These are phyloP conservation scores for Phytophthora uliginosa DNA, from an alignment of 352 stramenopile species.

Conservation along the genomic window DNA sequence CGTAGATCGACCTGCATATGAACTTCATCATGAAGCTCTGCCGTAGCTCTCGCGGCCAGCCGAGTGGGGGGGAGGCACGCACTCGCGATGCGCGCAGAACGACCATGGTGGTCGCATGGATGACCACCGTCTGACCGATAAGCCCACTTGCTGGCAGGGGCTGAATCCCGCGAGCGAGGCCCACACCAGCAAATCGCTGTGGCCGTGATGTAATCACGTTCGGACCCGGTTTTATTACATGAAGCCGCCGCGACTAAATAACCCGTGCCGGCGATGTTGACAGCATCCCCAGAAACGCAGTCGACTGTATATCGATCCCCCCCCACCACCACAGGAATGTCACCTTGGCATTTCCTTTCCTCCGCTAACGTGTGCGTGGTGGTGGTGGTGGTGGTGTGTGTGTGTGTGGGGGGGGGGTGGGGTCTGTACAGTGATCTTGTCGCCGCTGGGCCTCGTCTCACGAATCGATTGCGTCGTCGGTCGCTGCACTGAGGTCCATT, in stretches of 20 bases:
- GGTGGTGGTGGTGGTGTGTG: too few relatives aligned
- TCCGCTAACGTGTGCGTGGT: background rate
- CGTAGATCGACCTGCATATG: background rate
- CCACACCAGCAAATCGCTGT: background rate
- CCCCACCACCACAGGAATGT: too few relatives aligned
- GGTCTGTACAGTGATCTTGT: too few relatives aligned
- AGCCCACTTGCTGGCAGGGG: slow-evolving; percentile 4
- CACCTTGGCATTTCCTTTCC: too few relatives aligned
- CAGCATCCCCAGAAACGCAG: slow-evolving; percentile 6
- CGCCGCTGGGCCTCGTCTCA: background rate
- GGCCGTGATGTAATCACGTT: slow-evolving; percentile 3
- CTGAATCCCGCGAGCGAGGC: slow-evolving; percentile 16
- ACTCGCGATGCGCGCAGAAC: slow-evolving; percentile 15
- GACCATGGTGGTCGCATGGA: slow-evolving; percentile 1
- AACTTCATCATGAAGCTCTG: background rate
- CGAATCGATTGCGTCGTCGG: background rate
- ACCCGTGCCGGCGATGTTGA: background rate
- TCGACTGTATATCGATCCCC: too few relatives aligned
- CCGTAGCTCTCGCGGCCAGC: background rate
- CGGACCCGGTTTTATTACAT: background rate
- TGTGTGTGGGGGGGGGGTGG: too few relatives aligned
- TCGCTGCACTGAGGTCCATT: background rate
- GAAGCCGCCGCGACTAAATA: background rate
- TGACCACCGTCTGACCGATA: background rate
- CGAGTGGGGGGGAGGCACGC: slow-evolving; percentile 33